Evolutionary conservation across 495 filamentous ascomycete species (phyloP), one percentile per base, ranked within the genome.

Genomic region (Darksidea phi): DNA sequence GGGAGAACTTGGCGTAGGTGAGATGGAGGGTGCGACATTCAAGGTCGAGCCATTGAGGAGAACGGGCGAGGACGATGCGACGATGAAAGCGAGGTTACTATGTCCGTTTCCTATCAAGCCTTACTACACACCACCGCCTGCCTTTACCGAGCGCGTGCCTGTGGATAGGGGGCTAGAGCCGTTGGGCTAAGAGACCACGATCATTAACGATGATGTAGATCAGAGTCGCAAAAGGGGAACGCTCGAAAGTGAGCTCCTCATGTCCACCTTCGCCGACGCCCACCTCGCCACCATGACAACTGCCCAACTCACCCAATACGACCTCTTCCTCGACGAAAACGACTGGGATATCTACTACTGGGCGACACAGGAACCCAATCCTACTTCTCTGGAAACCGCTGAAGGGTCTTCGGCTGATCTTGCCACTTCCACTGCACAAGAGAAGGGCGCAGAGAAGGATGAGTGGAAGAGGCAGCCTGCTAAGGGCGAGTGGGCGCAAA

Each of bases 261-360:
- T 97, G 60, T 96, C 90, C 38, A 98, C 94, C 63, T 98, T 98
- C 72, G 95, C 94, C 41, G 85, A 94, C 61, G 77, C 78, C 38
- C 79, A 94, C 74, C 84, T 98, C 12, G 69, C 75, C 10, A 73
- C 75, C 46, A 96, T 98, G 93, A 81, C 79, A 0, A 75, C 76
- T 3, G 75, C 78, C 48, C 90, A 93, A 68, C 82, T 98, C 55
- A 71, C 81, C 59, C 84, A 95, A 73, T 97, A 92, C 77, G 95
- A 97, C 73, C 77, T 80, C 15, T 97, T 98, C 81, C 84, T 98
- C 47, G 94, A 98, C 77, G 94, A 98, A 74, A 97, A 97, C 72
- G 94, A 98, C 75, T 98, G 94, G 94, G 94, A 98, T 72, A 97
- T 98, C 59, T 98, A 98, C 79, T 98, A 98, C 81, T 98, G 94